A percentile compares a stretch with the other conserved stretches of the same genome.
These are phyloP conservation scores for Lanmaoa rubissima DNA, from an alignment of 768 basidiomycete genomes.

Conservation along the genomic window DNA sequence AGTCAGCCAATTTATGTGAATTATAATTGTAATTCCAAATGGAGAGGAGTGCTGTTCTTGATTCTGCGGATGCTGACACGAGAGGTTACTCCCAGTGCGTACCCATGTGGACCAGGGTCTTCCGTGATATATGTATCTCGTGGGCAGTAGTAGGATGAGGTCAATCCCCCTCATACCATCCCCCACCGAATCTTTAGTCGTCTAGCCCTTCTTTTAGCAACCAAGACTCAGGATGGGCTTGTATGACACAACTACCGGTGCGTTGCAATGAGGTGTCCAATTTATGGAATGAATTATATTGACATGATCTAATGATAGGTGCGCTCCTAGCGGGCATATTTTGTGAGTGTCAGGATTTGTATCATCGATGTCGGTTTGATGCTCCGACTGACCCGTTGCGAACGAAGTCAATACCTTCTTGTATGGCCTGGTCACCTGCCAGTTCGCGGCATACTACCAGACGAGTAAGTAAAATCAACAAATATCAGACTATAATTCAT, in stretches of 20 bases:
- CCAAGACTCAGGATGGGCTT: not conserved
- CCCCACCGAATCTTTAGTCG: no score
- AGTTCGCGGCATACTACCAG: slow-evolving; percentile 40
- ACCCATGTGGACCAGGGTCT: no score
- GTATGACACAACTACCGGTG: slow-evolving; percentile 6
- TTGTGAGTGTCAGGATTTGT: slow-evolving; percentile 10
- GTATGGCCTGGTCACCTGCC: slow-evolving; percentile 43
- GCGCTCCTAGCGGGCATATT: slow-evolving; percentile 21
- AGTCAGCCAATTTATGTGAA: no score
- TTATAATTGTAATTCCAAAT: no score
- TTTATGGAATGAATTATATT: not conserved
- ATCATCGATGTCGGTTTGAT: no score
- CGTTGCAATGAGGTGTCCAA: not conserved
- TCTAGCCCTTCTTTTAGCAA: not conserved
- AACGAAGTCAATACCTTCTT: slow-evolving; percentile 29
- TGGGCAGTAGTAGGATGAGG: no score
- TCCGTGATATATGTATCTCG: no score
- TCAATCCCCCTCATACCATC: no score
- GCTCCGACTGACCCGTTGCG: not conserved
- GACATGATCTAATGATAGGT: slow-evolving; percentile 8
- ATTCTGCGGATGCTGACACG: no score
- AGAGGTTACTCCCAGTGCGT: no score
- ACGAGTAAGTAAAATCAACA: slow-evolving; percentile 1
- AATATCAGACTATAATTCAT: not conserved
- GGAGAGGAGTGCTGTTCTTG: no score